Base-by-base conservation (phyloP, 176 grass and related monocot genomes). In the Rhynchospora tenuis region DNA sequence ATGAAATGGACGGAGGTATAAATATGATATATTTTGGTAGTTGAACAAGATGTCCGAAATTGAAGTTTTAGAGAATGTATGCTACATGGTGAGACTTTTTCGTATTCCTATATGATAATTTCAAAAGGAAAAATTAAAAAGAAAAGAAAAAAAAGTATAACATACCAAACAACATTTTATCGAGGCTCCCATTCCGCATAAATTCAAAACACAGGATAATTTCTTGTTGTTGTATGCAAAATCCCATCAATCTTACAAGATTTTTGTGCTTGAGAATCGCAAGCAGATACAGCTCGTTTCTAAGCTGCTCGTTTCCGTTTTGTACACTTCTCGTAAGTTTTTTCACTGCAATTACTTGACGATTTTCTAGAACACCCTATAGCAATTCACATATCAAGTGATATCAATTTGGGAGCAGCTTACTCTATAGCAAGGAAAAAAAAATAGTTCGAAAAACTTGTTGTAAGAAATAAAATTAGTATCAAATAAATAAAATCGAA, bases 331-430 rank as follows among this genome's bases (percentile, higher is more conserved):
- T 81, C 23, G 79, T 27, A 28, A 65, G 38, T 63, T 31, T 59
- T 64, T 81, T 81, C 7, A 81, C 79, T 46, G 79, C 79, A 26
- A 81, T 81, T 64, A 50, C 59, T 48, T 81, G 29, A 64, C 79
- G 58, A 13, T 80, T 60, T 6, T 47, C 79, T 4, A 81, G 52
- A 64, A 81, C 1, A 48, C 79, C 58, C 79, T 81, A 6, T n/a
- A 44, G 6, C 10, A 64, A 62, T 64, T 47, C 11, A 23, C 59
- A 38, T 33, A 47, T 11, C 11, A 47, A 38, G 17, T 9, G 22
- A 12, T 38, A 7, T 58, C 33, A 59, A 38, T 10, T 64, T 27
- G 20, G 31, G 22, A 63, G 62, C 57, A 48, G 31, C 19, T 42
- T 14, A 45, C 24, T 2, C 5, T 3, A 38, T 1, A 64, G 22